Evolutionary conservation across 192 early-diverging fungal species (phyloP), one percentile per base, ranked within the genome.

Genomic region (Umbelopsis sp.): DNA sequence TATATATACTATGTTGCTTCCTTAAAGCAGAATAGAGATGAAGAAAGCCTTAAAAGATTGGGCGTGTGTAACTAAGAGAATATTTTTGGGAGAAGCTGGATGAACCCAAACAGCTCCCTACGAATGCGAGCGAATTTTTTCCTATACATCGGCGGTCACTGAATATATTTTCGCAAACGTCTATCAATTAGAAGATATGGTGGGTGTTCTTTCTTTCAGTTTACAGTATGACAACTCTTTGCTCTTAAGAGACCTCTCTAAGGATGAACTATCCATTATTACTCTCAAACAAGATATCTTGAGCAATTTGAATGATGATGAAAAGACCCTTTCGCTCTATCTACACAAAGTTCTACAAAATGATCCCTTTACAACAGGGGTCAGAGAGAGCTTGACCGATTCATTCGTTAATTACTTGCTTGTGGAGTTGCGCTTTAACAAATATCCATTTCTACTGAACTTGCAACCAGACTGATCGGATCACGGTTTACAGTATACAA

Each of bases 371-470:
- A 52, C 50, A 52, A 52, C 50, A 7, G 50, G 50, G 20, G 50
- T 52, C 14, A 17, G 50, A 17, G 50, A 52, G 21, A 52, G 50
- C 50, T 52, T 52, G 21, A 52, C 14, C 21, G 50, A 52, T 52
- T 52, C 50, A 22, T 52, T 52, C 21, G 50, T 52, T 17, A 52
- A 22, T 52, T 52, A 52, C 21, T 24, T 52, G n/a, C 50, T 52
- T 52, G 21, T 52, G 50, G 50, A 52, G 21, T 22, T 52, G 50
- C 50, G 50, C n/a, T 52, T 52, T n/a, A 52, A 52, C 50, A 52
- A 52, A 52, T 52, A 52, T 52, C 50, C 50, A 21, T 52, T 52
- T 22, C 21, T 52, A 22, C 21, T 52, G 14, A 17, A 52, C 6
- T 22, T 52, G 50, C 50, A 52, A 22, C 50, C 50, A 52, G 50